A percentile compares a stretch with the other conserved stretches of the same genome.
phyloP scores from a whole-genome alignment of 78 protist species.

The Monocercomonoides exilis region DNA sequence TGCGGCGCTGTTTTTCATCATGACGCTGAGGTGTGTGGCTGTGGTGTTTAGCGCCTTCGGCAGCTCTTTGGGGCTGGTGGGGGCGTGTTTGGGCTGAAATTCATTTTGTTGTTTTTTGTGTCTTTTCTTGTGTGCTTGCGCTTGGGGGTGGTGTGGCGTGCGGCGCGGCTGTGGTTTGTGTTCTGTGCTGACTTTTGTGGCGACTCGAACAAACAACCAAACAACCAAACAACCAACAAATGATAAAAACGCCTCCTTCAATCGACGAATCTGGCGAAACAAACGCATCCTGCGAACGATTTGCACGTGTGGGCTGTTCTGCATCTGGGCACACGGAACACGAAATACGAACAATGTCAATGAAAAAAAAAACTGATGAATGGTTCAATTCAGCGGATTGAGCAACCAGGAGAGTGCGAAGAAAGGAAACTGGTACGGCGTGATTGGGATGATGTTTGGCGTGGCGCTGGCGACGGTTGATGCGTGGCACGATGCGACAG shows the following conservation, averaged over 20 bases:
- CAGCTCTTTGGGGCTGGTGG: neutral
- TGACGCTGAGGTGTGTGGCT: neutral
- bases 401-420: slow-evolving; percentile 33
- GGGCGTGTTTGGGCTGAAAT: neutral
- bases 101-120: neutral
- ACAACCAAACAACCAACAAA: no score
- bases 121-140: neutral
- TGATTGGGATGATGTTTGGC: slow-evolving; percentile 29
- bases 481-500: neutral
- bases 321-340: no score
- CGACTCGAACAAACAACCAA: slow-evolving; percentile 48
- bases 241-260: no score
- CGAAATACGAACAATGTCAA: no score
- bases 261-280: no score
- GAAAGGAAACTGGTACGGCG: slow-evolving; percentile 36
- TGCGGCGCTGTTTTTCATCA: neutral
- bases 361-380: neutral
- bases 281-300: no score
- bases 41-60: neutral
- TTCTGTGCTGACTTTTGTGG: no score
- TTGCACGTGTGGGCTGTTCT: no score
- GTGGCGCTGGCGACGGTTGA: slow-evolving; percentile 15
- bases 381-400: slow-evolving; percentile 20
- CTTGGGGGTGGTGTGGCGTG: slow-evolving; percentile 4
- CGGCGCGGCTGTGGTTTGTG: no score